Conservation (phyloP, 768 basidiomycete genomes). For the Macrolepiota albuminosa region DNA sequence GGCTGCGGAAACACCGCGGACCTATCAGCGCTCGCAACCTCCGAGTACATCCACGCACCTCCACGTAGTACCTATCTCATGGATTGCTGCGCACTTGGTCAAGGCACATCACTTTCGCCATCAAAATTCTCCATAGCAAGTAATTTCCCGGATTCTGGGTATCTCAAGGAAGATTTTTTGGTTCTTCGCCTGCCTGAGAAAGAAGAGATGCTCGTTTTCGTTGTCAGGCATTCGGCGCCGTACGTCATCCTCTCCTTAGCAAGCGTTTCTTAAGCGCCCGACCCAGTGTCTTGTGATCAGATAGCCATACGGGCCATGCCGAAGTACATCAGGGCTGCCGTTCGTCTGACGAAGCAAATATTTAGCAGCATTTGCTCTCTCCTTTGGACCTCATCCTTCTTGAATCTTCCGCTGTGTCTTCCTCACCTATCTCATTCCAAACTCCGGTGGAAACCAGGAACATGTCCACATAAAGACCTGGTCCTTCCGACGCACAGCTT, state of each 20-base stretch:
- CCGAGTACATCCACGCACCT: constrained; percentile 2
- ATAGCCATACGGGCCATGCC: constrained; percentile 6
- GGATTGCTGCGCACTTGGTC: neutral
- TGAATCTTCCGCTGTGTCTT: constrained; percentile 7
- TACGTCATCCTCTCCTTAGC: neutral
- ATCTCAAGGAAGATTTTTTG: neutral
- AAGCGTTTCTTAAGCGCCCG: neutral
- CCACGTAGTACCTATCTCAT: neutral
- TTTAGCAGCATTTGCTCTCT: constrained; percentile 5
- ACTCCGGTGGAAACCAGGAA: constrained; percentile 4
- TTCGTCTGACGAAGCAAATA: constrained; percentile 9
- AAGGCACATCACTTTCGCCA: constrained; percentile 8
- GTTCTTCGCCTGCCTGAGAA: neutral
- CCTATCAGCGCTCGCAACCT: neutral
- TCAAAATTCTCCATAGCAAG: constrained; percentile 2
- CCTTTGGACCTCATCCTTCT: constrained; percentile 2
- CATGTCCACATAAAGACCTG: constrained; percentile 17
- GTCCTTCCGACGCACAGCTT: constrained; percentile 1
- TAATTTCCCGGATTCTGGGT: neutral
- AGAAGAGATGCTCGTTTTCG: neutral
- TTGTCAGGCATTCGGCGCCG: neutral
- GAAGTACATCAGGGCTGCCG: constrained; percentile 8
- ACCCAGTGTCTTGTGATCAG: constrained; percentile 8
- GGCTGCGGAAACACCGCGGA: neutral
- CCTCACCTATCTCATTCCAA: constrained; percentile 1